Percentiles rank a stretch among this genome's conserved stretches.
phyloP scores from a whole-genome alignment of 768 basidiomycete genomes.

The Coprinopsis cinerea region DNA sequence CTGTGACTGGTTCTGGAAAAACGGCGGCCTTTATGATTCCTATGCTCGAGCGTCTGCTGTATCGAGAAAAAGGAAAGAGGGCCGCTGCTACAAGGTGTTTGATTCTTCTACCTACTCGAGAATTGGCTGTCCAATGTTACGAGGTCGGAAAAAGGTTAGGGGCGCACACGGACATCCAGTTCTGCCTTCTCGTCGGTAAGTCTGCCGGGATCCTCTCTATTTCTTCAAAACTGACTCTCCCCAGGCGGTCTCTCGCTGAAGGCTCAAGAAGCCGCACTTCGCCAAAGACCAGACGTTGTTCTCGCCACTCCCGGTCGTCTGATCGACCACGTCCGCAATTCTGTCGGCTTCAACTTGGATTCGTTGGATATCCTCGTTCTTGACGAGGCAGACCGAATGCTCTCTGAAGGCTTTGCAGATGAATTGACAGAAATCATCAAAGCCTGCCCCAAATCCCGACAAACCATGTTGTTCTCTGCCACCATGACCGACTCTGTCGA shows the following conservation, averaged over 20 bases:
- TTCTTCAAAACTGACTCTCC: conserved; percentile 3
- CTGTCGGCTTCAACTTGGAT: conserved; percentile 88
- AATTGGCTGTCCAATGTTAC: conserved; percentile 93
- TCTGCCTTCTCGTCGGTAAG: conserved; percentile 89
- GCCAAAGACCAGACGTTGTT: conserved; percentile 86
- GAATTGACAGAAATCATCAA: conserved; percentile 92
- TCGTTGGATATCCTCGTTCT: conserved; percentile 90
- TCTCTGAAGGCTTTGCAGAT: conserved; percentile 91
- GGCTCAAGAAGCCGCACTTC: conserved; percentile 80
- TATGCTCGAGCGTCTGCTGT: conserved; percentile 86
- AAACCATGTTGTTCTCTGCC: conserved; percentile 98
- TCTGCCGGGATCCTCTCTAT: conserved; percentile 7
- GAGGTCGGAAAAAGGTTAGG: conserved; percentile 86
- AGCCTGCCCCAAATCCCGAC: conserved; percentile 79
- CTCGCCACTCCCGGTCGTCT: conserved; percentile 97
- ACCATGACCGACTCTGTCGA: conserved; percentile 98
- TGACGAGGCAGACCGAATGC: conserved; percentile 98
- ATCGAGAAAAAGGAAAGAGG: conserved; percentile 84
- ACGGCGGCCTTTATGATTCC: conserved; percentile 97
- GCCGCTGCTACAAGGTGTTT: conserved; percentile 86
- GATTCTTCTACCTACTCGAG: conserved; percentile 89
- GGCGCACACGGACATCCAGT: conserved; percentile 80
- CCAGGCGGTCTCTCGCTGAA: conserved; percentile 90
- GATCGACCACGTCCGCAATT: conserved; percentile 96
- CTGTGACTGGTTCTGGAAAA: conserved; percentile 97